Percentiles rank a stretch among this genome's conserved stretches.
phyloP scores from a whole-genome alignment of 306 rosid genomes.

The Herpetospermum pedunculosum region DNA sequence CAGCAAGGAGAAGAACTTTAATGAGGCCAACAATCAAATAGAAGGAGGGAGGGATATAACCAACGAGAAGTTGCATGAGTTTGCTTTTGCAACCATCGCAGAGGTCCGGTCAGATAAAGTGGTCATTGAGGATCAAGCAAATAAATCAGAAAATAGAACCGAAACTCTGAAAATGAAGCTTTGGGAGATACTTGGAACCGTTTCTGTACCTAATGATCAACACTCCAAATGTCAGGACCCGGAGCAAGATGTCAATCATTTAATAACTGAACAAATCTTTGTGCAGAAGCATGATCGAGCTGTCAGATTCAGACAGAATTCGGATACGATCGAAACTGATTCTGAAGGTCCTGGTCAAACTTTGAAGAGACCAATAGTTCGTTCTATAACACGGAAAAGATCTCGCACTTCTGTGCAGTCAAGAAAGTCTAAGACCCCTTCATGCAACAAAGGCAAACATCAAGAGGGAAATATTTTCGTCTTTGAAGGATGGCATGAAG shows the following conservation, averaged over 20 bases:
- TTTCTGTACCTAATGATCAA: conserved; percentile 41
- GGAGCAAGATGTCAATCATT: conserved; percentile 22
- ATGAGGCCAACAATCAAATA: conserved; percentile 24
- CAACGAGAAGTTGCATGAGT: conserved; percentile 30
- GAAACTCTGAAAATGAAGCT: conserved; percentile 74
- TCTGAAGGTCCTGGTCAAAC: conserved; percentile 49
- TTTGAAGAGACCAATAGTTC: conserved; percentile 55
- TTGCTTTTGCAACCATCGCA: conserved; percentile 33
- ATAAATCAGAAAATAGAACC: conserved; percentile 44
- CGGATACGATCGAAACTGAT: conserved; percentile 84
- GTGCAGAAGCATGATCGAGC: conserved; percentile 25
- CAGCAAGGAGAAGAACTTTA: conserved; percentile 29
- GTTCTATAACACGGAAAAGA: conserved; percentile 43
- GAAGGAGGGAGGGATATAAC: conserved; percentile 33
- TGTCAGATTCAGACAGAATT: conserved; percentile 39
- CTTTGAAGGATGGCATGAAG: conserved; percentile 28
- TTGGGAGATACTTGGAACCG: conserved; percentile 62
- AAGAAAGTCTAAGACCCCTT: conserved; percentile 24
- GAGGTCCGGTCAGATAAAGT: conserved; percentile 29
- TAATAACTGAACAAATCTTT: conserved; percentile 26
- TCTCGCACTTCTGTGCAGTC: conserved; percentile 24
- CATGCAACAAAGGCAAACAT: conserved; percentile 24
- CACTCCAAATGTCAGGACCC: conserved; percentile 27
- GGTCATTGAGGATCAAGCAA: conserved; percentile 21
- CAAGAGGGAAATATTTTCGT: conserved; percentile 29